Conservation (phyloP, 2,329 filamentous ascomycete species). For the Chaetomium sp. region DNA sequence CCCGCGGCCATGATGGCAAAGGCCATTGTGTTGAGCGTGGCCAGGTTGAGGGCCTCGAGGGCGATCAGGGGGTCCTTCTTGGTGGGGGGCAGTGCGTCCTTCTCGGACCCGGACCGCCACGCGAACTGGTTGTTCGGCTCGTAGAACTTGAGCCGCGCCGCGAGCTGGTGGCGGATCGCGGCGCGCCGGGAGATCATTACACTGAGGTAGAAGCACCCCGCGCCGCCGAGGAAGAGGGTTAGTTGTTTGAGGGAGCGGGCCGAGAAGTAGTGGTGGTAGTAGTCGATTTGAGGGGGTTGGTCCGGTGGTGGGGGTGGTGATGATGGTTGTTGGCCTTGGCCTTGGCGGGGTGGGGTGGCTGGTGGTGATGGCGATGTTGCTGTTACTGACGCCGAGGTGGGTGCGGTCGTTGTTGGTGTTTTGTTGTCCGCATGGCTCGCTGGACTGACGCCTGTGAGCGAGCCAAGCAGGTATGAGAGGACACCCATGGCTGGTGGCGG, state of each 20-base stretch:
- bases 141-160: slow-evolving; percentile 72
- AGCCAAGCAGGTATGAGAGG: slow-evolving; percentile 18
- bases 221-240: slow-evolving; percentile 72
- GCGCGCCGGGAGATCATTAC: slow-evolving; percentile 71
- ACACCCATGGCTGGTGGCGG: slow-evolving; percentile 7
- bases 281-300: slow-evolving; percentile 1
- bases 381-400: not conserved
- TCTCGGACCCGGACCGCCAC: not conserved
- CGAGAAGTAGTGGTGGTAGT: slow-evolving; percentile 40
- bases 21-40: slow-evolving; percentile 81
- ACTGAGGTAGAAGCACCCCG: slow-evolving; percentile 73
- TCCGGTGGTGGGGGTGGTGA: not conserved
- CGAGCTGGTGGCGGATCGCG: slow-evolving; percentile 62
- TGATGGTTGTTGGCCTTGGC: not conserved
- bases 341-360: not conserved
- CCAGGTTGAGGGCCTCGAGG: slow-evolving; percentile 78
- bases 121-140: slow-evolving; percentile 55
- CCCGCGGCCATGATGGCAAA: slow-evolving; percentile 75
- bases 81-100: not conserved
- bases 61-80: slow-evolving; percentile 64
- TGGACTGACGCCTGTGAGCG: not conserved
- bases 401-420: not conserved
- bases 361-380: not conserved
- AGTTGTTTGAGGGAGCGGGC: slow-evolving; percentile 62
- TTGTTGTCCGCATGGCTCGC: not conserved